Base-by-base conservation (phyloP, 2,329 filamentous ascomycete genomes). In the Venturia oleaginea region DNA sequence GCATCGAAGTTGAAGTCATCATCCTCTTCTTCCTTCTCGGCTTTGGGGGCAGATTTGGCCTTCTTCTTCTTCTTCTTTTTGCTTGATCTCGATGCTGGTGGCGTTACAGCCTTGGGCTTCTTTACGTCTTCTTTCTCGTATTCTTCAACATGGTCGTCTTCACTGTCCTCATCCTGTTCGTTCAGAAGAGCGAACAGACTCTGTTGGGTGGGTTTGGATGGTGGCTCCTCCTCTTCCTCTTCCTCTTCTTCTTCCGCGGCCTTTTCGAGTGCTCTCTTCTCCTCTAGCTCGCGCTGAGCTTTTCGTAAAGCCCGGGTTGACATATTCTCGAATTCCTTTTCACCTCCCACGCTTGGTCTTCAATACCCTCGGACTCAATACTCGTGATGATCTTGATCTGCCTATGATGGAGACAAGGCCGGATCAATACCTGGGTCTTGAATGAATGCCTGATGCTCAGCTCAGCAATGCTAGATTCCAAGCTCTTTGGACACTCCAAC, bases 301-400 rank as follows among this genome's bases (percentile, higher is more conserved):
- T 85, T 85, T 32, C 86, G 81, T 63, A 89, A 75, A n/a, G 86
- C 85, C 68, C 86, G 81, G 22, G 85, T 84, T 54, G 86, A 88
- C 86, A 89, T 88, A n/a, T n/a, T n/a, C n/a, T n/a, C n/a, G n/a
- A n/a, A n/a, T n/a, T 43, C 8, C 40, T 43, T 19, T 19, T n/a
- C 11, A 38, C 17, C 15, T n/a, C 17, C 40, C 40, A 2, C 40
- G 17, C 15, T 43, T 19, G 40, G 5, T 43, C 15, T 17, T 43
- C 40, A 17, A 13, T 13, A 43, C 37, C 37, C 37, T 2, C 37
- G 37, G 37, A 40, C 37, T 40, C 37, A 40, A 40, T 40, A 40
- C 15, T 40, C 15, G 40, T 43, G 40, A 7, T 17, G 40, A n/a
- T n/a, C n/a, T n/a, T n/a, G n/a, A n/a, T n/a, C n/a, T n/a, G n/a